Conservation (phyloP, 78 protist species). For the Speleostelium caveatum region DNA sequence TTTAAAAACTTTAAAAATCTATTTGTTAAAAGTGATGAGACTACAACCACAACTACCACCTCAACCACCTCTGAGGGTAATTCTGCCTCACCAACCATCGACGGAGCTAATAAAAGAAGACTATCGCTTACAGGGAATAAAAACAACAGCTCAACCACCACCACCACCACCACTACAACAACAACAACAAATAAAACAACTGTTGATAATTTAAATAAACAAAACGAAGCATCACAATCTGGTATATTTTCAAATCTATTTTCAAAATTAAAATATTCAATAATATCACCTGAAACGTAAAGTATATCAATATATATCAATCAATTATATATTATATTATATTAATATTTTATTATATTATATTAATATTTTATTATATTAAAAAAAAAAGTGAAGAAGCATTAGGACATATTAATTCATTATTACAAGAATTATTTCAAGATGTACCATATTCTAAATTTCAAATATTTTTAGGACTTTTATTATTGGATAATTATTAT, state of each 20-base stretch:
- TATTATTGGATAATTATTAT: slow-evolving; percentile 69
- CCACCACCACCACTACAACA: slow-evolving; percentile 31
- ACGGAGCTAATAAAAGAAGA: background rate
- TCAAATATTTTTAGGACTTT: slow-evolving; percentile 58
- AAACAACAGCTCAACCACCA: slow-evolving; percentile 1
- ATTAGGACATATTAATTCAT: slow-evolving; percentile 45
- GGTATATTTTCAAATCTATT: slow-evolving; percentile 6
- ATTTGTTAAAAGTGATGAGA: slow-evolving; percentile 2
- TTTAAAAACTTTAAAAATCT: slow-evolving; percentile 1
- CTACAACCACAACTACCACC: background rate
- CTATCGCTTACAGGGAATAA: background rate
- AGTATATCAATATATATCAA: background rate
- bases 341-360: background rate
- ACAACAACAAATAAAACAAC: background rate
- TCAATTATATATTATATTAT: background rate
- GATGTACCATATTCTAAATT: slow-evolving; percentile 62
- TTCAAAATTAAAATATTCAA: slow-evolving; percentile 34
- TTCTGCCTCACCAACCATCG: background rate
- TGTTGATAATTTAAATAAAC: background rate
- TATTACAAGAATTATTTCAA: slow-evolving; percentile 41
- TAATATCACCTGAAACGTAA: slow-evolving; percentile 75
- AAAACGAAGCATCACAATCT: background rate
- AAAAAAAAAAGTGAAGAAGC: slow-evolving; percentile 81
- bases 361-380: background rate
- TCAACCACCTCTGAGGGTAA: background rate